Conservation (phyloP, 1,139 yeast species). For the Petasospora fabianii region DNA sequence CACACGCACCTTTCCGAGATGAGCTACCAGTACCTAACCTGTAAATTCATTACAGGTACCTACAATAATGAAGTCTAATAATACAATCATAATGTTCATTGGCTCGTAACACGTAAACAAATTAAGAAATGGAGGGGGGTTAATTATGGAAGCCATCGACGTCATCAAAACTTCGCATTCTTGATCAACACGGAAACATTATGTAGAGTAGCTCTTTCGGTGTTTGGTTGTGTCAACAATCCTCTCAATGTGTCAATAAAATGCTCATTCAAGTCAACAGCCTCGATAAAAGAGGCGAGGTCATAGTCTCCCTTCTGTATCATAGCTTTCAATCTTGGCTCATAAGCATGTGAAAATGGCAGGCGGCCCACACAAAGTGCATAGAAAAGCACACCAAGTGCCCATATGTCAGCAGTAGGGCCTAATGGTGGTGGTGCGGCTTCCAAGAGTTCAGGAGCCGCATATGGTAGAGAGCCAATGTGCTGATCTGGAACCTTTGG, state of each 20-base stretch:
- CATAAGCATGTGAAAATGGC: conserved; percentile 81
- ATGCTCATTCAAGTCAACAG: conserved; percentile 21
- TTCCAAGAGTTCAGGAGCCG: conserved; percentile 77
- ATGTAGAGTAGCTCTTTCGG: neutral
- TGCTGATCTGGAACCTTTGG: conserved; percentile 51
- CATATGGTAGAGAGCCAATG: conserved; percentile 89
- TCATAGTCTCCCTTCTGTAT: conserved; percentile 68
- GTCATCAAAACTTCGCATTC: too few relatives aligned
- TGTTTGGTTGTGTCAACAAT: neutral
- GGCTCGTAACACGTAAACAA: too few relatives aligned
- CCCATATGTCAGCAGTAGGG: conserved; percentile 85
- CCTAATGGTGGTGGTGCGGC: conserved; percentile 68
- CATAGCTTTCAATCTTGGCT: conserved; percentile 71
- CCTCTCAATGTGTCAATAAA: neutral
- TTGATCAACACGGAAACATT: neutral
- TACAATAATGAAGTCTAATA: too few relatives aligned
- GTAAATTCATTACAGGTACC: too few relatives aligned
- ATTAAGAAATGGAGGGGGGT: too few relatives aligned
- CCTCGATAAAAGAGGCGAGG: conserved; percentile 37
- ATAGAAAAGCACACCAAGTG: conserved; percentile 74
- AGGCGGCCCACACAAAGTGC: conserved; percentile 70
- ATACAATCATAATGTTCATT: too few relatives aligned
- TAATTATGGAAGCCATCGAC: too few relatives aligned
- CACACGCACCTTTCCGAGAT: too few relatives aligned
- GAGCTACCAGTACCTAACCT: too few relatives aligned